Base-by-base conservation (phyloP, 768 basidiomycete species). In the Phanerodontia chrysosporium region DNA sequence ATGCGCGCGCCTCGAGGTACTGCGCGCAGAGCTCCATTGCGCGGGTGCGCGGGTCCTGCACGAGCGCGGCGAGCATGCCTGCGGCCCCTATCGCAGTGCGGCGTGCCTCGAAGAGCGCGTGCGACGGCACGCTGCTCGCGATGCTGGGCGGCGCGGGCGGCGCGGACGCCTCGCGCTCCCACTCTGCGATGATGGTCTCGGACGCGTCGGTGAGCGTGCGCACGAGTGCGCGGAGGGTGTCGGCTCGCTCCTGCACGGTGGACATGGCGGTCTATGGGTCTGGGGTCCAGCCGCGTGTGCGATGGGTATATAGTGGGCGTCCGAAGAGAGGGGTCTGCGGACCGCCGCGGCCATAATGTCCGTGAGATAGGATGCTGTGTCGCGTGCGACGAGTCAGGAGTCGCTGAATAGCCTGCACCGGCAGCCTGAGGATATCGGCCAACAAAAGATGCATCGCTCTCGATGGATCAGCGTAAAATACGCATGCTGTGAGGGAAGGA, bases 1-100 rank as follows among this genome's bases (percentile, higher is more conserved):
- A 32, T 8, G 57, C 57, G 12, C 57, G 18, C 25, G 57, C 28
- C 32, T 58, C 57, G 57, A 49, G 36, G 48, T 32, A 58, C 32
- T 51, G n/a, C 3, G 35, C 25, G 24, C 28, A 28, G 9, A 39
- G 28, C 30, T 35, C 49, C 48, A 51, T 42, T 8, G 44, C 18
- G 4, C 57, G 48, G 18, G 16, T 35, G 22, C 35, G 30, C 21
- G 57, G 49, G 18, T 49, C 49, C 29, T 49, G 46, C 9, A 58
- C 57, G 16, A 51, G 57, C 36, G 35, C 48, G n/a, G 21, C 21
- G 22, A 51, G 32, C 25, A 28, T 29, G 22, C 57, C 49, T 8
- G 24, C 22, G 2, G 49, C 35, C 29, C 16, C 57, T 18, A 58
- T 35, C 9, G 49, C 22, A 14, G 32, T 35, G 22, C 49, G 57